Evolutionary conservation across 2,329 filamentous ascomycete genomes (phyloP).

Genomic region (Botrytis fragariae): DNA sequence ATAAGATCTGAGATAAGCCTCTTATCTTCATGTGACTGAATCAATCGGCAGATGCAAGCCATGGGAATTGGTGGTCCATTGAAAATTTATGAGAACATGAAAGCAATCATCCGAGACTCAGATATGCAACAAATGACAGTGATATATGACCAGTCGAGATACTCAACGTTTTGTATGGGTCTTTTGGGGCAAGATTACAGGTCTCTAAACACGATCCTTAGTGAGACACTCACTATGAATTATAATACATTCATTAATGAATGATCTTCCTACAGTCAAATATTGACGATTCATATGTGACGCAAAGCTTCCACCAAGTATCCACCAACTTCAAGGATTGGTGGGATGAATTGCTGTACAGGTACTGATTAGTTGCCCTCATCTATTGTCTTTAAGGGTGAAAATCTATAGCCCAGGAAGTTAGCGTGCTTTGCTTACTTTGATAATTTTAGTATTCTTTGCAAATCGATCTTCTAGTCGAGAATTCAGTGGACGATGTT

Average conservation of each 20-base stretch:
- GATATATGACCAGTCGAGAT: conserved; percentile 1
- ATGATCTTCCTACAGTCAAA: neutral
- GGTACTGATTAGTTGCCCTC: neutral
- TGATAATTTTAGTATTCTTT: neutral
- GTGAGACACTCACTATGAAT: neutral
- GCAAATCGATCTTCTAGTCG: neutral
- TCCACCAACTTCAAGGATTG: neutral
- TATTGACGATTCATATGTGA: neutral
- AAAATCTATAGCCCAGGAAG: neutral
- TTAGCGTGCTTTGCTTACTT: neutral
- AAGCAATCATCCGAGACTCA: conserved; percentile 19
- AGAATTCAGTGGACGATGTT: neutral
- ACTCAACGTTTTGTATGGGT: neutral
- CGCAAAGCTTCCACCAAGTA: neutral
- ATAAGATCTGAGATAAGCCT: conserved; percentile 13
- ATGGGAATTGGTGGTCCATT: neutral
- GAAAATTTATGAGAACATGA: neutral
- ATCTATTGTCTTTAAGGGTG: neutral
- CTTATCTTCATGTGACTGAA: conserved; percentile 13
- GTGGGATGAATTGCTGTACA: neutral
- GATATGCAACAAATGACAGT: conserved; percentile 19
- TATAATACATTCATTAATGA: neutral
- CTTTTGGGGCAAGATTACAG: neutral
- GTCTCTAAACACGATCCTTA: neutral
- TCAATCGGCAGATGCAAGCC: neutral